Conservation (phyloP, 208 protist species). For the Acanthamoeba healyi region DNA sequence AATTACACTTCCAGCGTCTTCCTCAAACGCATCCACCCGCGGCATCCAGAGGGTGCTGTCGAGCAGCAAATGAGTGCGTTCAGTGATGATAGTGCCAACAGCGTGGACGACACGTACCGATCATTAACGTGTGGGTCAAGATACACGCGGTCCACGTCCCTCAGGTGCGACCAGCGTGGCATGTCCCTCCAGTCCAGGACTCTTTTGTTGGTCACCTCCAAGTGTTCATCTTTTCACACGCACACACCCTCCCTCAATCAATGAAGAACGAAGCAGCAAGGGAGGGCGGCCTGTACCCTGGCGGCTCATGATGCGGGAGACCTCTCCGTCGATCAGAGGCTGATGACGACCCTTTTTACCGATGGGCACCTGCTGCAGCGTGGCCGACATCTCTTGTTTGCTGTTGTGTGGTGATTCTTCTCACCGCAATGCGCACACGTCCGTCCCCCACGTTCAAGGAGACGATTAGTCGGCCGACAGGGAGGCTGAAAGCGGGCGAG, state of each 20-base stretch:
- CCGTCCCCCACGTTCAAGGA: too few species aligned
- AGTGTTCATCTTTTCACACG: neutral
- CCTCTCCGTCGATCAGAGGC: too few species aligned
- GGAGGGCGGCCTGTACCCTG: too few species aligned
- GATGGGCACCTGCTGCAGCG: too few species aligned
- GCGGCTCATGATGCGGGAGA: too few species aligned
- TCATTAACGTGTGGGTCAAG: neutral
- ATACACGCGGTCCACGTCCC: constrained; percentile 1
- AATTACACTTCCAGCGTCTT: neutral
- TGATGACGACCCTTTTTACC: too few species aligned
- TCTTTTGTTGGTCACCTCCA: neutral
- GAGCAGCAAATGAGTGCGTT: neutral
- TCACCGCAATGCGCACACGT: too few species aligned
- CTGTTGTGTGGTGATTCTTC: too few species aligned
- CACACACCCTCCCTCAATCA: neutral
- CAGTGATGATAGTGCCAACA: neutral
- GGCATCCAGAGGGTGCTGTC: neutral
- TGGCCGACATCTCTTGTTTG: too few species aligned
- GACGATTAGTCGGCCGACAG: too few species aligned
- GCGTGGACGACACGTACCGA: neutral
- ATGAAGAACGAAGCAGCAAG: too few species aligned
- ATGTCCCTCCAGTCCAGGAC: constrained; percentile 33
- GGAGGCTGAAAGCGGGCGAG: too few species aligned
- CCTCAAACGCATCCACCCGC: constrained; percentile 8
- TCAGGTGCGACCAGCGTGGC: constrained; percentile 8